These are phyloP conservation scores for Penicillium lividum DNA, from an alignment of 495 filamentous ascomycete species.

Conservation along the genomic window DNA sequence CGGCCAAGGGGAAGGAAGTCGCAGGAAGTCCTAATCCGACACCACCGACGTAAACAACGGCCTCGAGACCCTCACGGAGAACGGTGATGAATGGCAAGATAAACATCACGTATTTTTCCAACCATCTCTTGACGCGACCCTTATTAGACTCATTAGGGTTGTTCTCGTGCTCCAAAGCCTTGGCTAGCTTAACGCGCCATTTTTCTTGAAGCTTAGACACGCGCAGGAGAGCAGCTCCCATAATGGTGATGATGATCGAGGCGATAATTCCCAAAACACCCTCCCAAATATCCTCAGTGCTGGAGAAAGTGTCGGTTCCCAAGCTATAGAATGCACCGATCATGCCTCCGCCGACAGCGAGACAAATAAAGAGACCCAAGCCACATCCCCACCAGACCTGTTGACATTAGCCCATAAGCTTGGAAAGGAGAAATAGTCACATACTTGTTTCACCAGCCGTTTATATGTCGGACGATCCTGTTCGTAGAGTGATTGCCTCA, in stretches of 20 bases:
- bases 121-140: slow-evolving; percentile 59
- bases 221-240: slow-evolving; percentile 77
- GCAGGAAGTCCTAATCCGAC: slow-evolving; percentile 76
- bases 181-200: slow-evolving; percentile 77
- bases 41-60: slow-evolving; percentile 78
- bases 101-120: slow-evolving; percentile 81
- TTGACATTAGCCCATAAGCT: background rate
- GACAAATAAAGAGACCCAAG: slow-evolving; percentile 64
- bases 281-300: slow-evolving; percentile 75
- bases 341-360: slow-evolving; percentile 68
- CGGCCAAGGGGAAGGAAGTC: slow-evolving; percentile 70
- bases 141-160: slow-evolving; percentile 24
- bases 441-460: slow-evolving; percentile 73
- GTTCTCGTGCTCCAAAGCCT: slow-evolving; percentile 58
- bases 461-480: slow-evolving; percentile 60
- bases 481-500: slow-evolving; percentile 73
- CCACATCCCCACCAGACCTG: slow-evolving; percentile 53
- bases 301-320: slow-evolving; percentile 63
- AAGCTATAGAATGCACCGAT: slow-evolving; percentile 80
- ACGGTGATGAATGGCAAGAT: slow-evolving; percentile 79
- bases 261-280: slow-evolving; percentile 72
- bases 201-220: slow-evolving; percentile 83
- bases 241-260: slow-evolving; percentile 72
- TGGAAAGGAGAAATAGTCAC: slow-evolving; percentile 19
- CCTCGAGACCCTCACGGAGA: slow-evolving; percentile 80